phyloP scores from a whole-genome alignment of 2,329 filamentous ascomycete genomes.

The Reticulascus tulasneorum region DNA sequence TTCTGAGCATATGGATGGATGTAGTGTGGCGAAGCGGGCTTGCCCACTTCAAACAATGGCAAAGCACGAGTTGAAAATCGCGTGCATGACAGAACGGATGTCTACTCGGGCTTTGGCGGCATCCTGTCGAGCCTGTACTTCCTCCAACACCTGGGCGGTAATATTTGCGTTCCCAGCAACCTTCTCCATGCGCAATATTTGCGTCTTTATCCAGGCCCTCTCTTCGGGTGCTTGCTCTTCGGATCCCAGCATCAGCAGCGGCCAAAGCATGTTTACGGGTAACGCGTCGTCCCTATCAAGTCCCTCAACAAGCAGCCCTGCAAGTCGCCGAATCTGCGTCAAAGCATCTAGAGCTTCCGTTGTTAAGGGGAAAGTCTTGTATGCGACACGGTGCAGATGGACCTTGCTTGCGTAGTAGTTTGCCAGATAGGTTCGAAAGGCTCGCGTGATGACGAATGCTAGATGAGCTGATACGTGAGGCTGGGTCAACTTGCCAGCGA shows the following conservation, averaged over 20 bases:
- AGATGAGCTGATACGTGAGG: constrained; percentile 45
- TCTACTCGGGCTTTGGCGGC: constrained; percentile 34
- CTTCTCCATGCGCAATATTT: constrained; percentile 44
- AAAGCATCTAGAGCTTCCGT: constrained; percentile 44
- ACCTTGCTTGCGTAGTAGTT: constrained; percentile 55
- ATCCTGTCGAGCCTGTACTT: constrained; percentile 41
- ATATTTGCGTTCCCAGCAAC: constrained; percentile 40
- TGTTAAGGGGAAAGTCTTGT: constrained; percentile 49
- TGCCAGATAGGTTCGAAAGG: constrained; percentile 52
- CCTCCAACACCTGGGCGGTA: constrained; percentile 40
- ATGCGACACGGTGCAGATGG: constrained; percentile 54
- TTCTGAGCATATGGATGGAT: too few relatives aligned
- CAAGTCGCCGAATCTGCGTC: constrained; percentile 43
- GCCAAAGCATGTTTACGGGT: constrained; percentile 55
- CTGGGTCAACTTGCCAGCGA: constrained; percentile 45
- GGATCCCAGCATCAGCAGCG: constrained; percentile 50
- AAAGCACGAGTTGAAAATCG: constrained; percentile 48
- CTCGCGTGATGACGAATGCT: constrained; percentile 45
- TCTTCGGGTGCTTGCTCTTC: constrained; percentile 48
- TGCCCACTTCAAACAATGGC: constrained; percentile 40
- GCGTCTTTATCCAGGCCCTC: constrained; percentile 45
- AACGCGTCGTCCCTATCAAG: constrained; percentile 39
- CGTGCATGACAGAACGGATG: constrained; percentile 42
- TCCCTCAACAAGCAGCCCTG: constrained; percentile 38
- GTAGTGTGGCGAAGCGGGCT: too few relatives aligned